A percentile compares a stretch with the other conserved stretches of the same genome.
These are phyloP conservation scores for Hypoxylon sp. DNA, from an alignment of 2,329 filamentous ascomycete species.

Conservation along the genomic window DNA sequence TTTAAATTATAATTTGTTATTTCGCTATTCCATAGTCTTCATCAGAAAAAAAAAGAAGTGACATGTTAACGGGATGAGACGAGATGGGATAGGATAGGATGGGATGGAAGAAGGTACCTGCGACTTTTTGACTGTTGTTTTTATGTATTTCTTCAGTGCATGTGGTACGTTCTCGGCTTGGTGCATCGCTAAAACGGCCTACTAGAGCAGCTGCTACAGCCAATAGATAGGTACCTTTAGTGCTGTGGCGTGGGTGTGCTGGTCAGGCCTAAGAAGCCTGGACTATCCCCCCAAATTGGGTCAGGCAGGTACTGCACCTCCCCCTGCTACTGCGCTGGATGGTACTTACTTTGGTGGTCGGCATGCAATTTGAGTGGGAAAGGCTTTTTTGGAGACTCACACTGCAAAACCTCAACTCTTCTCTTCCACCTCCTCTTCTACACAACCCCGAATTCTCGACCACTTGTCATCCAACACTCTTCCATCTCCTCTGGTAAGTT, in stretches of 20 bases:
- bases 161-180: slow-evolving; percentile 41
- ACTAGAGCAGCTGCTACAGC: slow-evolving; percentile 31
- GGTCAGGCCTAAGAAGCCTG: slow-evolving; percentile 27
- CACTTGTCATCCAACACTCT: slow-evolving; percentile 48
- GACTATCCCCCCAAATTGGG: slow-evolving; percentile 12
- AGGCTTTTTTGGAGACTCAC: slow-evolving; percentile 51
- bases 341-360: slow-evolving; percentile 40
- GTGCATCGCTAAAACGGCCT: slow-evolving; percentile 44
- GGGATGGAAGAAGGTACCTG: slow-evolving; percentile 15
- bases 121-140: slow-evolving; percentile 33
- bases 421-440: slow-evolving; percentile 55
- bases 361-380: slow-evolving; percentile 50
- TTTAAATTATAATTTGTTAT: slow-evolving; percentile 11
- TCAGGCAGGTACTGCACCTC: slow-evolving; percentile 36
- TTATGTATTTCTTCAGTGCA: slow-evolving; percentile 20
- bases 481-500: slow-evolving; percentile 49
- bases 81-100: slow-evolving; percentile 17
- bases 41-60: background rate
- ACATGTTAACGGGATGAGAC: slow-evolving; percentile 1
- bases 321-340: slow-evolving; percentile 10
- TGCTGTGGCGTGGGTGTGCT: slow-evolving; percentile 36
- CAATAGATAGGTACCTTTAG: slow-evolving; percentile 20
- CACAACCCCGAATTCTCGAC: slow-evolving; percentile 45
- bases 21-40: slow-evolving; percentile 2
- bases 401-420: slow-evolving; percentile 55